Evolutionary conservation across 352 stramenopile genomes (phyloP).

Genomic region (Globisporangium middletonii): DNA sequence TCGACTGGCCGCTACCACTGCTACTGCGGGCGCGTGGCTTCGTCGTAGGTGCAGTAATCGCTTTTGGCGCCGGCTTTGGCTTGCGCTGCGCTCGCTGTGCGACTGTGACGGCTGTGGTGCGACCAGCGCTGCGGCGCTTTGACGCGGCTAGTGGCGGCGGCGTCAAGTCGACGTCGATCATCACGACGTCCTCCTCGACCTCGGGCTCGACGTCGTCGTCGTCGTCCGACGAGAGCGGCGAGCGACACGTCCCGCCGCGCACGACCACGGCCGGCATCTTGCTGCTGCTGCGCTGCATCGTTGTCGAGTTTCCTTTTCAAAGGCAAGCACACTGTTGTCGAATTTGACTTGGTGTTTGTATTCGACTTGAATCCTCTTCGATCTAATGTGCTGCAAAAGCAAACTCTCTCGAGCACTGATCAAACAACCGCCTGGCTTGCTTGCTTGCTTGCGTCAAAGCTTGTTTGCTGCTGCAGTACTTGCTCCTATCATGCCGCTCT

Average conservation of each 20-base stretch:
- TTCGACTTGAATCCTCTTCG: too few species aligned
- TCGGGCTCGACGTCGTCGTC: conserved; percentile 17
- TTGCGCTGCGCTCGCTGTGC: conserved; percentile 6
- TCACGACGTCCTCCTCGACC: conserved; percentile 16
- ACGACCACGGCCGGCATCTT: neutral
- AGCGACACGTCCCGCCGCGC: conserved; percentile 33
- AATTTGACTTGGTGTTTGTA: neutral
- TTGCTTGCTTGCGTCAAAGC: neutral
- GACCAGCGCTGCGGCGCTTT: conserved; percentile 1
- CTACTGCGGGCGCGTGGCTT: neutral
- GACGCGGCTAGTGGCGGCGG: neutral
- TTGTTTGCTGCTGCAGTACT: too few species aligned
- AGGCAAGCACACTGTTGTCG: neutral
- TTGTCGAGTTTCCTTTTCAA: neutral
- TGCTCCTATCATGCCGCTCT: too few species aligned
- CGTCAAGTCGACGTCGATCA: neutral
- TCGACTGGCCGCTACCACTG: neutral
- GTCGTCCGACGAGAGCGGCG: conserved; percentile 42
- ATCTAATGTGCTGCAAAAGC: too few species aligned
- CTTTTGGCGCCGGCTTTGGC: conserved; percentile 6
- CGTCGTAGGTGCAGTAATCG: neutral
- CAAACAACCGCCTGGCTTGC: too few species aligned
- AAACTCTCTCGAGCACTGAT: too few species aligned
- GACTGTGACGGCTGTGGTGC: neutral
- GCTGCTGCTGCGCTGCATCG: neutral